Base-by-base conservation (phyloP, 805 yeast genomes). In the Yarrowia sp. region DNA sequence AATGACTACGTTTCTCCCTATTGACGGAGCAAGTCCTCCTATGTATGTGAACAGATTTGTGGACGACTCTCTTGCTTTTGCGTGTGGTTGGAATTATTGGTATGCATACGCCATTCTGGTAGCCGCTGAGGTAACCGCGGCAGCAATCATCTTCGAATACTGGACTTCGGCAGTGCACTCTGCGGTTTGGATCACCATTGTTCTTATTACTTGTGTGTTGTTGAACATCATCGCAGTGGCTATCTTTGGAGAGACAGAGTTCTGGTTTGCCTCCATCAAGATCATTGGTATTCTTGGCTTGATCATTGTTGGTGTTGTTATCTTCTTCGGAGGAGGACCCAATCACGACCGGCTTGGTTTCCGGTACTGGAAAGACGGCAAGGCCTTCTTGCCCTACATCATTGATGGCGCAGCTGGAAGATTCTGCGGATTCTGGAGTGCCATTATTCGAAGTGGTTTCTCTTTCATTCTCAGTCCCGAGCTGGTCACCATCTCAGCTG, bases 401-500 rank as follows among this genome's bases (percentile, higher is more conserved):
- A 77, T 79, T 1, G 74, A 72, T 7, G 91, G 91, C 17, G 75
- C 78, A 68, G 82, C 88, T 39, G 92, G 91, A 58, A 82, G 82
- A 70, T 87, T 89, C 76, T 77, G 86, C 38, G 91, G 88, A n/a
- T 77, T 89, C 30, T 68, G 89, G 53, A 84, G 87, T 3, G 91
- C 92, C 0, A 77, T 87, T 9, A 78, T 87, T 60, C 85, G 89
- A 38, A 87, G 91, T 0, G 82, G 92, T 0, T 91, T 89, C 77
- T 90, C 95, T 0, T 91, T 88, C 73, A 86, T 89, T 68, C 94
- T 96, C 0, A 88, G 92, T 1, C 81, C 87, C 66, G 97, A 91
- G 72, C 87, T 90, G 76, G 92, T 91, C 14, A 86, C 91, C 69
- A 86, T 91, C 68, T 93, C 95, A 1, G 92, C 94, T 2, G 90